These are phyloP conservation scores for Incumbomyces delicatus DNA, from an alignment of 2,329 filamentous ascomycete genomes.

Conservation along the genomic window DNA sequence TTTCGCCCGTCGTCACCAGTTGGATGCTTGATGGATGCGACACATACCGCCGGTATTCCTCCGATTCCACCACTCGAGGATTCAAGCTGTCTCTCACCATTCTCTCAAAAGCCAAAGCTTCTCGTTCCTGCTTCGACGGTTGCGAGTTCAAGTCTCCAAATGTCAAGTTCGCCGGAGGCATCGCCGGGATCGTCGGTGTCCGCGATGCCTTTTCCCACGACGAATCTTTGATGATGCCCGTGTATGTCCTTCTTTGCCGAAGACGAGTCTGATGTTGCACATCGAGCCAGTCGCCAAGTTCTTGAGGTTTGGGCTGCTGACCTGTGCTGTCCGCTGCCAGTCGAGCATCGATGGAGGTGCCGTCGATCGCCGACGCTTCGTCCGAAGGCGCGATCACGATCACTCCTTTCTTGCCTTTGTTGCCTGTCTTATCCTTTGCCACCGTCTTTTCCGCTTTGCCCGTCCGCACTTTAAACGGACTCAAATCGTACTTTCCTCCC, in stretches of 20 bases:
- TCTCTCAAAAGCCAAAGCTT: constrained; percentile 54
- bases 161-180: constrained; percentile 19
- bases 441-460: constrained; percentile 44
- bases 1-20: constrained; percentile 43
- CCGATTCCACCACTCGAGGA: constrained; percentile 64
- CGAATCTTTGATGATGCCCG: constrained; percentile 50
- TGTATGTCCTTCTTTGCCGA: constrained; percentile 22
- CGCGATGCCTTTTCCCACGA: constrained; percentile 23
- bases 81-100: constrained; percentile 79
- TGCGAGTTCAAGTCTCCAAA: constrained; percentile 47
- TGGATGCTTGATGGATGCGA: constrained; percentile 81
- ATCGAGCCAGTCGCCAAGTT: constrained; percentile 23
- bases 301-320: constrained; percentile 23
- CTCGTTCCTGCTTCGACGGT: constrained; percentile 83
- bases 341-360: constrained; percentile 10
- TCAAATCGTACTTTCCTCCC: constrained; percentile 66
- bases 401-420: constrained; percentile 52
- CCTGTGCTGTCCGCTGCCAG: constrained; percentile 24
- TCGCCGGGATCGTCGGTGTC: constrained; percentile 15
- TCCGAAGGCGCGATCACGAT: constrained; percentile 55
- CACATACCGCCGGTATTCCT: constrained; percentile 81
- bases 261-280: constrained; percentile 24
- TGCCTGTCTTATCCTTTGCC: constrained; percentile 48
- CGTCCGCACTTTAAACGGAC: constrained; percentile 73
- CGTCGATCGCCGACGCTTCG: constrained; percentile 31